phyloP scores from a whole-genome alignment of 2,329 filamentous ascomycete genomes.

The Sordariomycetes sp. region DNA sequence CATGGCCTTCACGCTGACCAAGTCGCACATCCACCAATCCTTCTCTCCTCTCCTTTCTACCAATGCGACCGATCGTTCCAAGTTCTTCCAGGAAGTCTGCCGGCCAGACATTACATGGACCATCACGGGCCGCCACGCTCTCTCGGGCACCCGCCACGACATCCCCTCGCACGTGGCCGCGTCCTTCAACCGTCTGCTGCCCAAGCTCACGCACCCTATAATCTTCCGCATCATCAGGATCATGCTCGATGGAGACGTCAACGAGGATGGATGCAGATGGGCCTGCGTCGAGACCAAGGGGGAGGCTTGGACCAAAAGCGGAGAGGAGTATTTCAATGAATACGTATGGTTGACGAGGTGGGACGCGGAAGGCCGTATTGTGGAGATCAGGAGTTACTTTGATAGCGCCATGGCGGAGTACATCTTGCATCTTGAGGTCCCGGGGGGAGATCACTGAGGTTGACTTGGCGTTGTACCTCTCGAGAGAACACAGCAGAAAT shows the following conservation, averaged over 20 bases:
- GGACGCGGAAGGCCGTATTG: conserved; percentile 12
- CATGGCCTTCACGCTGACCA: conserved; percentile 11
- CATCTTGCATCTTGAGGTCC: no score
- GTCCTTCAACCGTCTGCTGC: conserved; percentile 10
- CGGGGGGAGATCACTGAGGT: no score
- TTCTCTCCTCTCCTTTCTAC: conserved; percentile 11
- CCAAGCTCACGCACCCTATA: conserved; percentile 11
- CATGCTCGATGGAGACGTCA: conserved; percentile 11
- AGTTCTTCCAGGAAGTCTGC: no score
- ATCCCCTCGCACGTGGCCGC: conserved; percentile 9
- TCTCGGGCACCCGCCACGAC: conserved; percentile 11
- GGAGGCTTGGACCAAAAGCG: conserved; percentile 10
- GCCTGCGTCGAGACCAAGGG: conserved; percentile 11
- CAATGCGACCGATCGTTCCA: conserved; percentile 2
- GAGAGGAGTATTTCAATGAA: conserved; percentile 13
- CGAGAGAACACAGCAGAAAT: no score
- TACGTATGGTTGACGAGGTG: conserved; percentile 14
- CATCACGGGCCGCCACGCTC: conserved; percentile 13
- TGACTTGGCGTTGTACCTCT: no score
- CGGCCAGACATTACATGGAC: conserved; percentile 14
- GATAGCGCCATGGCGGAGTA: conserved; percentile 11
- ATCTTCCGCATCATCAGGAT: conserved; percentile 10
- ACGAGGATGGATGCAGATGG: conserved; percentile 13
- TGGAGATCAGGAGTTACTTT: conserved; percentile 13
- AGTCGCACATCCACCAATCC: conserved; percentile 9